Conservation (phyloP, 768 basidiomycete species). For the Polyporus arcularius region DNA sequence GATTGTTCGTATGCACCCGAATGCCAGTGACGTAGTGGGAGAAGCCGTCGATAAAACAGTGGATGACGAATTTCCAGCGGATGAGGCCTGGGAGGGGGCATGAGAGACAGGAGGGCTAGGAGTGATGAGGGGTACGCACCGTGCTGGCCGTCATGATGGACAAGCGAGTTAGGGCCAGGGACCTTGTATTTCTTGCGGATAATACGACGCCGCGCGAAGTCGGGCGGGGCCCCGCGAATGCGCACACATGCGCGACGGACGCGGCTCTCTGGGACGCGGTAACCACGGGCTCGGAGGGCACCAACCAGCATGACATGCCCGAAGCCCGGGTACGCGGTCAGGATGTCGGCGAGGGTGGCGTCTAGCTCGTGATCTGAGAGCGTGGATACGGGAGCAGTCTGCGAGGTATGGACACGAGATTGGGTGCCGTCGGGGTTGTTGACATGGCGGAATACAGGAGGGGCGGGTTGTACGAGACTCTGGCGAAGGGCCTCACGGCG, state of each 20-base stretch:
- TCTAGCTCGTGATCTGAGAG: neutral
- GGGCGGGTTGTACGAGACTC: conserved; percentile 24
- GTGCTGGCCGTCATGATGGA: conserved; percentile 30
- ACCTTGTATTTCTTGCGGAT: conserved; percentile 20
- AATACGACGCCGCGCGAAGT: conserved; percentile 7
- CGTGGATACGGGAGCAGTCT: conserved; percentile 21
- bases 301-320: conserved; percentile 8
- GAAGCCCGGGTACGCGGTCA: neutral
- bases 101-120: no score
- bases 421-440: conserved; percentile 20
- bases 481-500: conserved; percentile 29
- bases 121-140: conserved; percentile 1
- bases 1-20: conserved; percentile 40
- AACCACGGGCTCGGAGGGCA: neutral
- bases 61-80: conserved; percentile 25
- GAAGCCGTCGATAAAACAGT: conserved; percentile 27
- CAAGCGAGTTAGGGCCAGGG: conserved; percentile 23
- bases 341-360: neutral
- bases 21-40: conserved; percentile 33
- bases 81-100: conserved; percentile 15
- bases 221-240: neutral
- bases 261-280: neutral
- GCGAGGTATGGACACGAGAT: conserved; percentile 7
- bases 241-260: neutral
- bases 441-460: conserved; percentile 20